Percentiles rank a stretch among this genome's conserved stretches.
These are phyloP conservation scores for Leucosporidium yakuticum DNA, from an alignment of 768 basidiomycete genomes.

Conservation along the genomic window DNA sequence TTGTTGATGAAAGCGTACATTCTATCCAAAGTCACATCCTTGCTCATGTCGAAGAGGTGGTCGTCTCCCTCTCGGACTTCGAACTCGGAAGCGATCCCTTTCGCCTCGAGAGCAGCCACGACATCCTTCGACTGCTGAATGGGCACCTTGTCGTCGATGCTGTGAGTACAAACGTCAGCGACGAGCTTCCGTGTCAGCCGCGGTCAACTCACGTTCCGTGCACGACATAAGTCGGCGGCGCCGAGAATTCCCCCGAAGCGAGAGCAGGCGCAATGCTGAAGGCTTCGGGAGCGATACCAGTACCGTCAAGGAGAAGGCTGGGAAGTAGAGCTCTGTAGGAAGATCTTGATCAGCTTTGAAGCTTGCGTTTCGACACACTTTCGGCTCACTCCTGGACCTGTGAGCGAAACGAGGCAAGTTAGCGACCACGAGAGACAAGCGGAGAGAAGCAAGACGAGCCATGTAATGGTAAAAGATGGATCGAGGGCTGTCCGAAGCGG, in stretches of 20 bases:
- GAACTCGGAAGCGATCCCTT: background rate
- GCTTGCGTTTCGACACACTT: too few species aligned
- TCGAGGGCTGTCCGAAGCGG: background rate
- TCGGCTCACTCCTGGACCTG: conserved; percentile 32
- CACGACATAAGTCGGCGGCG: conserved; percentile 17
- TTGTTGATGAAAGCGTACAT: background rate
- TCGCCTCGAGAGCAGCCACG: background rate
- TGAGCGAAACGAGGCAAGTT: background rate
- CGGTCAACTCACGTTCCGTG: conserved; percentile 11
- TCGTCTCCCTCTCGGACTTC: background rate
- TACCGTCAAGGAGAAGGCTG: conserved; percentile 32
- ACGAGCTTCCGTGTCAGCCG: too few species aligned
- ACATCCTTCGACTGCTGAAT: conserved; percentile 55
- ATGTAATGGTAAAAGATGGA: conserved; percentile 31
- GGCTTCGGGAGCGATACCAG: conserved; percentile 14
- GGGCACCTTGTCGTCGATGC: conserved; percentile 34
- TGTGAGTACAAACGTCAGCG: background rate
- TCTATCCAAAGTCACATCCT: background rate
- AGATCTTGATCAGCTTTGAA: background rate
- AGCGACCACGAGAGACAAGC: background rate
- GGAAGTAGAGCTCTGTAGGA: conserved; percentile 13
- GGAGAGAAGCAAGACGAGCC: background rate
- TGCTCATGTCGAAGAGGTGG: background rate
- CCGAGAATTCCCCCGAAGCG: conserved; percentile 11
- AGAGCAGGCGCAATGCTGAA: conserved; percentile 18